Evolutionary conservation across 345 rosid genomes (phyloP).

Genomic region (Turnera subulata): DNA sequence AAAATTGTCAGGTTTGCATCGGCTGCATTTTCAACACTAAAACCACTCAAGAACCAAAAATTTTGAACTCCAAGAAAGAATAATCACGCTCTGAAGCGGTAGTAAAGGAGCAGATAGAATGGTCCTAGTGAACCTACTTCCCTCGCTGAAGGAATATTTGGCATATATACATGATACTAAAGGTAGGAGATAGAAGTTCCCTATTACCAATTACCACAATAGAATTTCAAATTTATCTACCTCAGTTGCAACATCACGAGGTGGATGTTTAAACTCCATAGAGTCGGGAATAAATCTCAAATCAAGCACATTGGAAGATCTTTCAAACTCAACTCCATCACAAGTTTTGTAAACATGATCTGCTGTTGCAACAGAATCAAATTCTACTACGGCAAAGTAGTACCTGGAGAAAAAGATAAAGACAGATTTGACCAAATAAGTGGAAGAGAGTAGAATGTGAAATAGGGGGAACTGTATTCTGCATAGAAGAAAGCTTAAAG

Average conservation of each 20-base stretch:
- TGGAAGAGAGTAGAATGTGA: neutral
- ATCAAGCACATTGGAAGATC: slow-evolving; percentile 89
- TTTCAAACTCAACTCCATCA: slow-evolving; percentile 87
- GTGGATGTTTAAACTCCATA: slow-evolving; percentile 84
- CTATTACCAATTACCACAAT: neutral
- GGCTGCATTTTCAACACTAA: no score
- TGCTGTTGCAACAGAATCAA: slow-evolving; percentile 79
- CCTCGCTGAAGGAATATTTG: neutral
- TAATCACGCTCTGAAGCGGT: no score
- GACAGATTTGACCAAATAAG: neutral
- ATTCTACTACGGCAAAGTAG: slow-evolving; percentile 79
- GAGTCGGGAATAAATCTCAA: slow-evolving; percentile 89
- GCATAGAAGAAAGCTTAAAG: no score
- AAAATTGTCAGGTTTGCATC: neutral
- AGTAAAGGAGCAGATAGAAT: no score
- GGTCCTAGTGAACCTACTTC: neutral
- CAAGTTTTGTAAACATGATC: slow-evolving; percentile 75
- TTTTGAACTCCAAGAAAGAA: no score
- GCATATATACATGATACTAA: neutral
- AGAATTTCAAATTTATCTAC: slow-evolving; percentile 29
- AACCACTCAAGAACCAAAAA: no score
- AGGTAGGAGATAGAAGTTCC: neutral
- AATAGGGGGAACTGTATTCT: neutral
- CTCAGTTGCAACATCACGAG: slow-evolving; percentile 83
- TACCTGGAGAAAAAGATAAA: slow-evolving; percentile 41